Conservation (phyloP, 1,284 basidiomycete genomes). For the Sanguinoderma infundibulare region DNA sequence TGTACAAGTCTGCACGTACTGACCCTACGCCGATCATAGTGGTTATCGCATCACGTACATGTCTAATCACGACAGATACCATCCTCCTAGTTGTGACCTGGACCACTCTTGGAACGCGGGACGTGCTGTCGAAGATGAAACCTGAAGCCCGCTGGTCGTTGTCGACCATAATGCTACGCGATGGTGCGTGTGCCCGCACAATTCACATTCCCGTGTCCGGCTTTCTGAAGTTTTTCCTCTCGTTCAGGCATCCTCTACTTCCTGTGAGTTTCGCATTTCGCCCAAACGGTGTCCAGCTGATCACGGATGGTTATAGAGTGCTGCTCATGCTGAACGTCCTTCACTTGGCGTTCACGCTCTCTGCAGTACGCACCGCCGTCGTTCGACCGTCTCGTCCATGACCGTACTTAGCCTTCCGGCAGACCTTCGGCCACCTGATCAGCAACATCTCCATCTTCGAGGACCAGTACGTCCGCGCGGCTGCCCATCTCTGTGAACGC, state of each 20-base stretch:
- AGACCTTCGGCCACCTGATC: not conserved
- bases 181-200: not conserved
- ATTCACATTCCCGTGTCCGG: not conserved
- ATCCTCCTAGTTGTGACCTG: constrained; percentile 7
- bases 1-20: not conserved
- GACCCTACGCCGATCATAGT: not conserved
- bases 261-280: not conserved
- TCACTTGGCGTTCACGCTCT: constrained; percentile 2
- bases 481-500: too few relatives aligned
- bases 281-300: not conserved
- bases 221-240: too few relatives aligned
- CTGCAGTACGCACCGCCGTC: not conserved
- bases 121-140: not conserved
- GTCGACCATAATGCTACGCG: not conserved
- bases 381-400: not conserved
- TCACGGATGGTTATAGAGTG: not conserved
- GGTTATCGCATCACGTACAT: constrained; percentile 5
- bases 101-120: not conserved
- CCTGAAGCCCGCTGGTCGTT: not conserved
- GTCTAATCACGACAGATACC: constrained; percentile 1
- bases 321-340: constrained; percentile 1
- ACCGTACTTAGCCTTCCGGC: not conserved
- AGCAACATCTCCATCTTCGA: constrained; percentile 1
- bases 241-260: constrained; percentile 4
- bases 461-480: not conserved